Conservation (phyloP, 805 yeast genomes). For the Ogataea zsoltii region DNA sequence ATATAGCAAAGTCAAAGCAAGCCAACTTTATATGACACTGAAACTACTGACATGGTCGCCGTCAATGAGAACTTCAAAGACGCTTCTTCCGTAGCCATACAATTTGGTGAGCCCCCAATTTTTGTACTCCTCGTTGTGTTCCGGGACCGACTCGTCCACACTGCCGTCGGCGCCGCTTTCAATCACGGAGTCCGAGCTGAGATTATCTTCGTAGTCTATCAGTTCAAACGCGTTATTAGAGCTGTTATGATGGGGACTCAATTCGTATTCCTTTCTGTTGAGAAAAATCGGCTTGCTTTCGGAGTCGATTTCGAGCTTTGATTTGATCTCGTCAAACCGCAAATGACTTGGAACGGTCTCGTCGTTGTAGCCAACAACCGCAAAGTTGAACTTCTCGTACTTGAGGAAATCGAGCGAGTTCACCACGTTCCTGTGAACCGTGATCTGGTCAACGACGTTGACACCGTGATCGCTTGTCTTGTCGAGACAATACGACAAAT, state of each 20-base stretch:
- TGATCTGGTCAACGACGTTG: conserved; percentile 44
- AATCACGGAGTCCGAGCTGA: conserved; percentile 9
- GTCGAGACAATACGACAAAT: conserved; percentile 48
- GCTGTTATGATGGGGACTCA: conserved; percentile 23
- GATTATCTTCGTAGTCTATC: conserved; percentile 30
- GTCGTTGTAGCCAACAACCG: conserved; percentile 2
- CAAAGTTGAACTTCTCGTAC: conserved; percentile 49
- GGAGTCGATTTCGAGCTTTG: background rate
- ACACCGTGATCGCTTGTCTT: conserved; percentile 24
- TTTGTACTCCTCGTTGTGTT: conserved; percentile 24
- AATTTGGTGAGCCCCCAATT: conserved; percentile 38
- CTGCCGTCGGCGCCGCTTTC: background rate
- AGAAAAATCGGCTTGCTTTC: conserved; percentile 31
- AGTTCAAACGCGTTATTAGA: conserved; percentile 29
- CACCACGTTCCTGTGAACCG: conserved; percentile 54
- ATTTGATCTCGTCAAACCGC: background rate
- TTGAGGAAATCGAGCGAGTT: conserved; percentile 54
- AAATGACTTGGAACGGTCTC: background rate
- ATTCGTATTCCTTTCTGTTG: conserved; percentile 36
- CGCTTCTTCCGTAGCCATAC: conserved; percentile 25
- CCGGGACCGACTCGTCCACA: background rate
- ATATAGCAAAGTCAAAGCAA: background rate
- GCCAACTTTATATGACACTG: conserved; percentile 18
- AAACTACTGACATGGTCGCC: conserved; percentile 31
- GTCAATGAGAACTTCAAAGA: conserved; percentile 35